phyloP scores from a whole-genome alignment of 2,329 filamentous ascomycete genomes.

The Cladophialophora chaetospira region DNA sequence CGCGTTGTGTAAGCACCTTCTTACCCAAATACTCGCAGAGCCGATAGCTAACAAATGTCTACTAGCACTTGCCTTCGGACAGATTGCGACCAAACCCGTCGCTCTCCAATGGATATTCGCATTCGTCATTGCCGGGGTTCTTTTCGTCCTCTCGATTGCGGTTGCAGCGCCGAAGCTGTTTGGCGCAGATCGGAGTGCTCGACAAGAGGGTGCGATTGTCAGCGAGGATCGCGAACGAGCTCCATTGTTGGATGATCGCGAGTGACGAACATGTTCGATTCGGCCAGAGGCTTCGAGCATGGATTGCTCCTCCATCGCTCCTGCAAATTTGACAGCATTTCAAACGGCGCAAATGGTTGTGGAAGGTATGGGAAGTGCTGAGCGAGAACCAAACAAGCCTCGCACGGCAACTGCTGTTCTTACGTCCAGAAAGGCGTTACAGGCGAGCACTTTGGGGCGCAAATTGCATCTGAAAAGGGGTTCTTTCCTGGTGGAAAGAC shows the following conservation, averaged over 20 bases:
- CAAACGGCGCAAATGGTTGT: neutral
- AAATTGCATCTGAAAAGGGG: too few species aligned
- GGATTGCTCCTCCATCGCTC: too few species aligned
- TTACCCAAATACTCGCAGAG: neutral
- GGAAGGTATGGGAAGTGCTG: too few species aligned
- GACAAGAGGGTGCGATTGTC: constrained; percentile 48
- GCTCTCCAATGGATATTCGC: constrained; percentile 93
- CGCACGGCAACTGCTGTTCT: too few species aligned
- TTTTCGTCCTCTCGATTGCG: constrained; percentile 68
- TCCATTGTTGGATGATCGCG: constrained; percentile 53
- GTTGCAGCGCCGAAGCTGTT: constrained; percentile 67
- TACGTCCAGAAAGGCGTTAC: too few species aligned
- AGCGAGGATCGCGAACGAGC: constrained; percentile 56
- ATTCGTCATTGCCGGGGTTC: constrained; percentile 74
- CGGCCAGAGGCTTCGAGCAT: too few species aligned
- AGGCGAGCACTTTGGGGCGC: too few species aligned
- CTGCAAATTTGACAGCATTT: neutral
- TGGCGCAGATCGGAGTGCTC: constrained; percentile 58
- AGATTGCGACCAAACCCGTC: constrained; percentile 71
- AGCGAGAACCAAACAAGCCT: too few species aligned
- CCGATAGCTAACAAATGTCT: constrained; percentile 16
- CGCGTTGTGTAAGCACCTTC: constrained; percentile 59
- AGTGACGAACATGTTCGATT: constrained; percentile 7
- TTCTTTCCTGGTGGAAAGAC: too few species aligned
- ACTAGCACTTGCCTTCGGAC: constrained; percentile 69